Evolutionary conservation across 2,329 filamentous ascomycete genomes (phyloP).

Genomic region (Ceratocystis diversiconidia): DNA sequence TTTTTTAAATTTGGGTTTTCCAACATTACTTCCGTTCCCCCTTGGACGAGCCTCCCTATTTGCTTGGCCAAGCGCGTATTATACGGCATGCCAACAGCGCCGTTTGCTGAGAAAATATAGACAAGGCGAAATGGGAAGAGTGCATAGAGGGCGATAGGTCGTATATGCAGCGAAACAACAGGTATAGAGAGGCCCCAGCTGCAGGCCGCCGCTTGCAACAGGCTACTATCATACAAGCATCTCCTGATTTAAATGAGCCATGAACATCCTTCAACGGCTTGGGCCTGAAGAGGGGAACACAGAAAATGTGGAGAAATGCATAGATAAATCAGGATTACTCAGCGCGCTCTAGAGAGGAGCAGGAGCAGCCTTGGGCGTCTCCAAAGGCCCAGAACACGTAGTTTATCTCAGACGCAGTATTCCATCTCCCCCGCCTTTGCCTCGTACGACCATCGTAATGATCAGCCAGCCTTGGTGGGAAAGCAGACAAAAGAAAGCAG

Average conservation of each 20-base stretch:
- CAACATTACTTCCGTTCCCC: background rate
- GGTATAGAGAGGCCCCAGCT: background rate
- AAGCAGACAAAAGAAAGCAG: too few relatives aligned
- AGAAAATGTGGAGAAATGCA: background rate
- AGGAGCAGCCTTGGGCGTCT: too few relatives aligned
- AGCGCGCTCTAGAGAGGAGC: background rate
- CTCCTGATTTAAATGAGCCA: constrained; percentile 6
- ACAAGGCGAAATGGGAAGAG: background rate
- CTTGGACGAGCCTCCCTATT: background rate
- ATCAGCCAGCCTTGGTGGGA: background rate
- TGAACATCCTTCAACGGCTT: background rate
- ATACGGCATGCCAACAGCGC: background rate
- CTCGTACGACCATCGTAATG: background rate
- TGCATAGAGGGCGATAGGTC: background rate
- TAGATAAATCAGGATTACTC: background rate
- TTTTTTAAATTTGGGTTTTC: too few relatives aligned
- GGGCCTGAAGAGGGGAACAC: background rate
- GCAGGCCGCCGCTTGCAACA: constrained; percentile 1
- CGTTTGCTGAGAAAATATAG: background rate
- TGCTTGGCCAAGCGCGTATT: background rate
- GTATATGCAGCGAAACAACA: constrained; percentile 7
- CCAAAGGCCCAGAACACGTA: background rate
- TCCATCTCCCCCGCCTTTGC: background rate
- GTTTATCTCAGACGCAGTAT: background rate
- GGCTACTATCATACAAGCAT: background rate